These are phyloP conservation scores for Ceratobasidium sp. DNA, from an alignment of 1,284 basidiomycete species.

Conservation along the genomic window DNA sequence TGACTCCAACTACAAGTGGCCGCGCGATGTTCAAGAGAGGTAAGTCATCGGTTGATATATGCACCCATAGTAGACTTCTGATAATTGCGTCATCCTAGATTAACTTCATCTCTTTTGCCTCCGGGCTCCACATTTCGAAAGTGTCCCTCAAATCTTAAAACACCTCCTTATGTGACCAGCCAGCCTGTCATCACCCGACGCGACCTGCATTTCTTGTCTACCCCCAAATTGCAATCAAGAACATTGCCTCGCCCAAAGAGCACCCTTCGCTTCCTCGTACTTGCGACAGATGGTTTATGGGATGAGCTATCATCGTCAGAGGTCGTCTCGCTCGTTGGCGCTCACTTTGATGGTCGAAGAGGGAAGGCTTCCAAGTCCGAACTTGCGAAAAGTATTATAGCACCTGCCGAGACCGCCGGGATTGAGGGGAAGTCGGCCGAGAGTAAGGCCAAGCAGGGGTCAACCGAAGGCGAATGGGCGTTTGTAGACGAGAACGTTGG, in stretches of 20 bases:
- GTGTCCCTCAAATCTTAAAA: conserved; percentile 72
- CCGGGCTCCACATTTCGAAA: conserved; percentile 69
- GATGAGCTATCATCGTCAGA: conserved; percentile 95
- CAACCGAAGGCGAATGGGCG: conserved; percentile 70
- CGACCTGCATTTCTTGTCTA: conserved; percentile 62
- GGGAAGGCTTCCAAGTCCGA: conserved; percentile 63
- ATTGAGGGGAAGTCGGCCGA: conserved; percentile 72
- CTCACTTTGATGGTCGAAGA: conserved; percentile 78
- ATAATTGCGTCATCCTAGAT: too few relatives aligned
- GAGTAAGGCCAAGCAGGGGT: conserved; percentile 51
- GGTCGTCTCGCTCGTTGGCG: conserved; percentile 89
- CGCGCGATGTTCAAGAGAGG: conserved; percentile 70
- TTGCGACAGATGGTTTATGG: conserved; percentile 96
- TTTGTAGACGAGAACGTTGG: conserved; percentile 89
- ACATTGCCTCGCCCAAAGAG: conserved; percentile 48
- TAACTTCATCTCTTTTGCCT: conserved; percentile 68
- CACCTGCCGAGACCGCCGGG: conserved; percentile 55
- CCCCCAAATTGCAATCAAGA: conserved; percentile 54
- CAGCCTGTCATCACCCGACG: conserved; percentile 89
- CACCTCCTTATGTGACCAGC: conserved; percentile 95
- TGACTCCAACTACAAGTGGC: conserved; percentile 95
- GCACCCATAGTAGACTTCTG: conserved; percentile 2
- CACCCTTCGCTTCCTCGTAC: conserved; percentile 77
- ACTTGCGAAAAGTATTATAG: conserved; percentile 65
- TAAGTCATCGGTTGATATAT: background rate